Evolutionary conservation across 257 asterid species (phyloP).

Genomic region (Scutellaria galericulata): DNA sequence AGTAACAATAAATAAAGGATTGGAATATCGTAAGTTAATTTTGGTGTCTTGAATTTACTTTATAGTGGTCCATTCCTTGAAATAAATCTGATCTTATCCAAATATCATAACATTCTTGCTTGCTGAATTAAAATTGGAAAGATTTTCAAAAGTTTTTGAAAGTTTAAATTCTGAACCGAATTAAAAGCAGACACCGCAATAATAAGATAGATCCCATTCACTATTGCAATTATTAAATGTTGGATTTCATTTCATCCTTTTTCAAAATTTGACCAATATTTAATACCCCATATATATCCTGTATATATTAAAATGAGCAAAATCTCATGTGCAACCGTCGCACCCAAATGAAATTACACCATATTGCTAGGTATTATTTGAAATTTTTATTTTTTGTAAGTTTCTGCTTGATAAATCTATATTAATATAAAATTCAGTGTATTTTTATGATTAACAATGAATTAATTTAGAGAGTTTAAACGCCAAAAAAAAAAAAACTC

Average conservation of each 20-base stretch:
- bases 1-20: neutral
- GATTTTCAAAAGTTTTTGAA: slow-evolving; percentile 42
- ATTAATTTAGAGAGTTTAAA: too few species aligned
- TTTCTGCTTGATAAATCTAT: too few species aligned
- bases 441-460: too few species aligned
- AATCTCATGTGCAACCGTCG: too few species aligned
- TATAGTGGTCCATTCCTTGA: slow-evolving; percentile 32
- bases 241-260: too few species aligned
- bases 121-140: slow-evolving; percentile 5
- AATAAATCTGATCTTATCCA: slow-evolving; percentile 32
- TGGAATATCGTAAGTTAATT: neutral
- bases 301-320: too few species aligned
- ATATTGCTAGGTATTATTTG: too few species aligned
- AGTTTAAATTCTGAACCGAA: slow-evolving; percentile 34
- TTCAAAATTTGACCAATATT: neutral
- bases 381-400: too few species aligned
- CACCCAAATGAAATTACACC: too few species aligned
- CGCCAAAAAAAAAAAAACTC: too few species aligned
- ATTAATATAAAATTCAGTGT: too few species aligned
- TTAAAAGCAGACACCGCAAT: slow-evolving; percentile 24
- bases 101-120: slow-evolving; percentile 24
- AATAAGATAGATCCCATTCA: slow-evolving; percentile 1
- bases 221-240: neutral
- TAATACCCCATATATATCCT: too few species aligned
- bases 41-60: neutral